Conservation (phyloP, 371 early-diverging fungal species). For the Mucor velutinosus region DNA sequence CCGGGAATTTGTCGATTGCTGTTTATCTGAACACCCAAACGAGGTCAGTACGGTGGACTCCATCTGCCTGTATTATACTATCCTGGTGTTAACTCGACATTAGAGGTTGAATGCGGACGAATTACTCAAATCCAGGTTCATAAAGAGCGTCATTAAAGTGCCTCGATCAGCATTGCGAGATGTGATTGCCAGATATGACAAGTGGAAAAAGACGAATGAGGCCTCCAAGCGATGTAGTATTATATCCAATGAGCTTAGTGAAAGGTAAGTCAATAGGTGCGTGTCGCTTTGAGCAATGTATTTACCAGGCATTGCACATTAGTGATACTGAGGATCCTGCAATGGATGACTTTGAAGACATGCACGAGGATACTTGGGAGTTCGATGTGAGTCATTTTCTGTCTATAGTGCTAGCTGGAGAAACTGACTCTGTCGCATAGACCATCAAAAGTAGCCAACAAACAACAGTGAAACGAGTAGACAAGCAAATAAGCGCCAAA, state of each 20-base stretch:
- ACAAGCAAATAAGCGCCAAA: not conserved
- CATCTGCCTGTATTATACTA: not conserved
- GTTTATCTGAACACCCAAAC: constrained; percentile 87
- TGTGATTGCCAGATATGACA: constrained; percentile 54
- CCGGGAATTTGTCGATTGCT: constrained; percentile 88
- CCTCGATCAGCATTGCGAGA: constrained; percentile 48
- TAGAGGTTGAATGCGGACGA: constrained; percentile 67
- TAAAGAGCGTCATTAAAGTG: constrained; percentile 53
- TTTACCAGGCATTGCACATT: not conserved
- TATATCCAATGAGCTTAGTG: constrained; percentile 44
- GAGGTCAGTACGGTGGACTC: constrained; percentile 46
- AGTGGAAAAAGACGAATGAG: constrained; percentile 50
- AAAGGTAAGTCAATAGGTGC: constrained; percentile 27
- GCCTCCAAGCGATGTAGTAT: constrained; percentile 44
- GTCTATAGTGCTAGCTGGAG: not conserved
- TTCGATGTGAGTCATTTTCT: constrained; percentile 39
- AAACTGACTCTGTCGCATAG: not conserved
- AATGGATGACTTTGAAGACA: constrained; percentile 32
- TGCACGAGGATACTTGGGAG: constrained; percentile 47
- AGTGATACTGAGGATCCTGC: constrained; percentile 27
- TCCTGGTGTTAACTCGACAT: not conserved
- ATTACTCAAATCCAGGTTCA: constrained; percentile 58
- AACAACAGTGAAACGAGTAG: not conserved
- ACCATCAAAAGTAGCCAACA: constrained; percentile 3
- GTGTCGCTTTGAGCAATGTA: not conserved